These are phyloP conservation scores for Debaryomyces nepalensis DNA, from an alignment of 1,139 yeast genomes.

Conservation along the genomic window DNA sequence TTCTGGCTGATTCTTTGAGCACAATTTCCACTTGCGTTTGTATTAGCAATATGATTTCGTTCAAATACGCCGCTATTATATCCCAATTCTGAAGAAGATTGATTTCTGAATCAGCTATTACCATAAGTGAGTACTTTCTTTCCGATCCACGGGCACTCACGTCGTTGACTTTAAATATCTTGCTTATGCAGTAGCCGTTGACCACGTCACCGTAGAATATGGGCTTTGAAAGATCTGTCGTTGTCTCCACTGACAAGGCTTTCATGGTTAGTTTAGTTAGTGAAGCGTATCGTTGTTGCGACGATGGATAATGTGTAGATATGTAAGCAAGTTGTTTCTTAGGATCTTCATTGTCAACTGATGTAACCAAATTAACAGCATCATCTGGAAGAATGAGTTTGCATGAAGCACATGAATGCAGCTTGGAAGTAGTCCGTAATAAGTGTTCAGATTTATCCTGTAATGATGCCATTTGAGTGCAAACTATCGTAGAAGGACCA, in stretches of 20 bases:
- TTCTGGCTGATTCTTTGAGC: conserved; percentile 14
- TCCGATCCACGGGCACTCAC: conserved; percentile 79
- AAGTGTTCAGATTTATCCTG: conserved; percentile 19
- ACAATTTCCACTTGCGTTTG: conserved; percentile 46
- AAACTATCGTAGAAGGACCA: conserved; percentile 78
- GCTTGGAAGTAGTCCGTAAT: conserved; percentile 32
- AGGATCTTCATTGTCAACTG: conserved; percentile 21
- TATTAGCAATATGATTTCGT: conserved; percentile 54
- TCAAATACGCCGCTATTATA: conserved; percentile 53
- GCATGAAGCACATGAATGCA: conserved; percentile 65
- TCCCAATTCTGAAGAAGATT: conserved; percentile 63
- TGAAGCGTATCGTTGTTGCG: conserved; percentile 55
- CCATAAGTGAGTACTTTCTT: conserved; percentile 68
- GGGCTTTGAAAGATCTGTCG: conserved; percentile 67
- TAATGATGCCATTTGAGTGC: conserved; percentile 54
- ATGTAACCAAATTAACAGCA: conserved; percentile 34
- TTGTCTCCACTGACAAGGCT: conserved; percentile 73
- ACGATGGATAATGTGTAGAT: conserved; percentile 70
- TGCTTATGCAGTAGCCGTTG: conserved; percentile 69
- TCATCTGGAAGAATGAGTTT: conserved; percentile 52
- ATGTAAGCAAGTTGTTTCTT: conserved; percentile 24
- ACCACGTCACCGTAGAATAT: conserved; percentile 71
- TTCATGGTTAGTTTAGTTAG: conserved; percentile 65
- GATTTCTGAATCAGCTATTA: conserved; percentile 62
- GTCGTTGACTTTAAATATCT: conserved; percentile 71